A percentile compares a stretch with the other conserved stretches of the same genome.
phyloP scores from a whole-genome alignment of 2,329 filamentous ascomycete genomes.

The Diaporthe ilicicola region DNA sequence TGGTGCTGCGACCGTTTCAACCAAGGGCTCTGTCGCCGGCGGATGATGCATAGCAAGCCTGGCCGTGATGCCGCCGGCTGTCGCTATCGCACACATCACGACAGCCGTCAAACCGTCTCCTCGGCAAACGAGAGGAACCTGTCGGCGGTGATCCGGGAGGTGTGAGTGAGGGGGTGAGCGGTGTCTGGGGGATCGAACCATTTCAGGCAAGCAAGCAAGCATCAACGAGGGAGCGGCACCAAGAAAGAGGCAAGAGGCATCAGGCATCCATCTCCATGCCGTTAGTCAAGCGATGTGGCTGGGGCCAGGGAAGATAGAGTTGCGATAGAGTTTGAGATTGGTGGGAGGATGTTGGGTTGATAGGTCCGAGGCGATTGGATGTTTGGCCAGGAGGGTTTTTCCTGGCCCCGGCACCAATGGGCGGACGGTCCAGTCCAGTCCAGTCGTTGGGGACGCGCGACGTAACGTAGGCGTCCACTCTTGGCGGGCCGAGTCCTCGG shows the following conservation, averaged over 20 bases:
- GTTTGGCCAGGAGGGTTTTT: background rate
- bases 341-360: slow-evolving; percentile 4
- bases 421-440: background rate
- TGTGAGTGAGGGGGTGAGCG: background rate
- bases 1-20: slow-evolving; percentile 1
- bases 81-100: background rate
- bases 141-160: background rate
- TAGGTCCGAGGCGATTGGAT: slow-evolving; percentile 12
- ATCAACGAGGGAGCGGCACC: background rate
- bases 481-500: slow-evolving; percentile 16
- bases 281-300: background rate
- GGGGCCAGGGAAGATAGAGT: slow-evolving; percentile 15
- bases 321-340: slow-evolving; percentile 25
- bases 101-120: slow-evolving; percentile 1
- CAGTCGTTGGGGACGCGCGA: background rate
- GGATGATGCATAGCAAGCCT: background rate
- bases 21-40: background rate
- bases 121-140: background rate
- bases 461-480: slow-evolving; percentile 1
- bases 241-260: background rate
- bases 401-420: background rate
- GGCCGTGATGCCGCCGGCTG: background rate
- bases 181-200: background rate
- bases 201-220: background rate
- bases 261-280: background rate